These are phyloP conservation scores for Alisma plantagoaquatica DNA, from an alignment of 106 monocot genomes.

Conservation along the genomic window DNA sequence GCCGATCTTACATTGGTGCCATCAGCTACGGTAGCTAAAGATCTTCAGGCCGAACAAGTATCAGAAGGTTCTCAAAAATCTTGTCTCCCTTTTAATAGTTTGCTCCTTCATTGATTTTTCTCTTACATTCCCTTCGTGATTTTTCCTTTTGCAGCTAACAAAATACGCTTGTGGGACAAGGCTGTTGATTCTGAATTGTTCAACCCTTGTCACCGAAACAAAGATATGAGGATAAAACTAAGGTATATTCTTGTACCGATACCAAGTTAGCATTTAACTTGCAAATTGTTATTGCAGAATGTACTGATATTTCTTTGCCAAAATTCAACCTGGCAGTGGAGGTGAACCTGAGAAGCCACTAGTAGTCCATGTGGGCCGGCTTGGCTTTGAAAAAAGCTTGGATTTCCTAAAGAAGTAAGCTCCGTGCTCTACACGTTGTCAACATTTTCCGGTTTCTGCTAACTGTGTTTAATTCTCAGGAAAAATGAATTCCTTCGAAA, in stretches of 20 bases:
- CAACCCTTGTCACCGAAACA: constrained; percentile 50
- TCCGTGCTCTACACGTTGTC: too few species aligned
- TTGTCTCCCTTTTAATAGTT: too few species aligned
- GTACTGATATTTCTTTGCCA: too few species aligned
- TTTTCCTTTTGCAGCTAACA: constrained; percentile 47
- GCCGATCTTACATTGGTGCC: constrained; percentile 97
- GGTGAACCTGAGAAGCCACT: constrained; percentile 92
- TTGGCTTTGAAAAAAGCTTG: constrained; percentile 91
- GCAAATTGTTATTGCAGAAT: too few species aligned
- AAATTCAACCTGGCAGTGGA: constrained; percentile 43
- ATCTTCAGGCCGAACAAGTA: constrained; percentile 59
- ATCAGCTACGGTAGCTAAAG: constrained; percentile 66
- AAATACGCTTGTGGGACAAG: constrained; percentile 89
- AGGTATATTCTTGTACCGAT: constrained; percentile 43
- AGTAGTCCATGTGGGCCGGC: constrained; percentile 91
- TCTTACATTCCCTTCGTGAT: background rate
- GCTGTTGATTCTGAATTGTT: constrained; percentile 93
- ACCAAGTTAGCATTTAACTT: too few species aligned
- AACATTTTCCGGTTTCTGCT: too few species aligned
- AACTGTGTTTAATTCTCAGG: too few species aligned
- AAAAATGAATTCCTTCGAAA: too few species aligned
- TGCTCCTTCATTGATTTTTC: constrained; percentile 2
- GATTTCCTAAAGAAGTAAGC: constrained; percentile 67
- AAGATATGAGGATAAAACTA: constrained; percentile 77
- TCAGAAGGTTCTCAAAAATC: constrained; percentile 49